Base-by-base conservation (phyloP, 2,329 filamentous ascomycete species). In the Xylariaceae sp. region DNA sequence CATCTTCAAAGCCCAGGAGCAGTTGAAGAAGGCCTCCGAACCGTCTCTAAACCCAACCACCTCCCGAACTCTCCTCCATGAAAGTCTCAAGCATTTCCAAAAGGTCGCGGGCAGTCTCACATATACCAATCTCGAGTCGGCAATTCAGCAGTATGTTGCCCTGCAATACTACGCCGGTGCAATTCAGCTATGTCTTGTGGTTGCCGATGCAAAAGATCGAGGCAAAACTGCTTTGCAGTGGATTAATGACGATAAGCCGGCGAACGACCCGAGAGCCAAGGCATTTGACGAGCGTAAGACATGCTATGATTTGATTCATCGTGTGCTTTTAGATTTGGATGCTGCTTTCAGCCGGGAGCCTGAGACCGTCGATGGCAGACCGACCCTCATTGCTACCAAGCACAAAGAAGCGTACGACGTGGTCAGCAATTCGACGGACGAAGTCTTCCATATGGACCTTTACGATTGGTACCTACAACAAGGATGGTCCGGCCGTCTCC, bases 1-100 rank as follows among this genome's bases (percentile, higher is more conserved):
- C 56, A 92, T 96, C 59, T 99, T 99, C 83, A 97, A 96, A 70
- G 94, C 94, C 0, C 92, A 97, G 66, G 94, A 99, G 68, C 88
- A 92, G 62, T 75, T 97, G 46, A 95, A 96, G 75, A 82, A 89
- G 58, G 92, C 92, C 1, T 84, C 85, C 2, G 91, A 96, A 66
- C 82, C 88, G 42, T 82, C 84, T 10, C 74, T 78, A 5, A 89
- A 90, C 62, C 83, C 83, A 4, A 92, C 91, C 58, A 76, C 83
- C 45, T 89, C 87, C 6, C 83, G 91, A 32, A 84, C 85, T 40
- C 73, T 96, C 33, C 77, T 99, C 18, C 91, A 91, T 59, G 92
- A 97, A 67, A 96, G 91, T 69, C 70, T 96, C 59, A 82, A 85
- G 46, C 76, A 97, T 14, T 97, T 97, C 68, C 82, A 91, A 66